phyloP scores from a whole-genome alignment of 352 stramenopile species.

The Phytophthora hibernalis region DNA sequence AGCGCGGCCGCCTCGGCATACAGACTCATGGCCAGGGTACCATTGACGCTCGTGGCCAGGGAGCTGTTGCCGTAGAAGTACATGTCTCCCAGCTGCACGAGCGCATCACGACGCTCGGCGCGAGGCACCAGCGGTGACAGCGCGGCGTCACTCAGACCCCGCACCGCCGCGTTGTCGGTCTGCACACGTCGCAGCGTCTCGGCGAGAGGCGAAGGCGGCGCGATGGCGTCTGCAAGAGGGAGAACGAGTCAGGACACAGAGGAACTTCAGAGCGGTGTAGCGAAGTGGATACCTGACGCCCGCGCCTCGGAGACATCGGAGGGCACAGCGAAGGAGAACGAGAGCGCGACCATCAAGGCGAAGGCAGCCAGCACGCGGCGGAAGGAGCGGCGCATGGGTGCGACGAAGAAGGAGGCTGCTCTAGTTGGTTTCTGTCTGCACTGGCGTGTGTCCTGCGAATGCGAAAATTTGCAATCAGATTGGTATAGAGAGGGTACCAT shows the following conservation, averaged over 20 bases:
- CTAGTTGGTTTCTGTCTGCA: constrained; percentile 33
- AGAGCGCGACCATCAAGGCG: constrained; percentile 16
- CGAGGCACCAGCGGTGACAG: constrained; percentile 38
- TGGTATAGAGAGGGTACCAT: neutral
- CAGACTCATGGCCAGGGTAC: constrained; percentile 72
- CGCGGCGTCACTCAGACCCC: constrained; percentile 55
- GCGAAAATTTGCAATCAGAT: constrained; percentile 20
- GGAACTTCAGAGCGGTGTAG: neutral
- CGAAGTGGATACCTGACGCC: constrained; percentile 22
- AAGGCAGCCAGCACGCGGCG: constrained; percentile 15
- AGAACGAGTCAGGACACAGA: neutral
- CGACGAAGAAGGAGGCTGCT: neutral
- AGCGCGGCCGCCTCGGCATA: constrained; percentile 66
- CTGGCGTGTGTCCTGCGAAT: neutral
- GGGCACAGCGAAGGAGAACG: constrained; percentile 1
- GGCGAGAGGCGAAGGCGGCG: constrained; percentile 33
- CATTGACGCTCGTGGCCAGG: constrained; percentile 65
- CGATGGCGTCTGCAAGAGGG: constrained; percentile 29
- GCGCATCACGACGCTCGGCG: constrained; percentile 51
- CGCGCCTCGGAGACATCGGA: constrained; percentile 37
- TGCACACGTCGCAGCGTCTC: constrained; percentile 33
- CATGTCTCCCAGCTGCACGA: constrained; percentile 76
- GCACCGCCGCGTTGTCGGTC: constrained; percentile 38
- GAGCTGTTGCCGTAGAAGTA: constrained; percentile 85
- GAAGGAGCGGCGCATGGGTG: constrained; percentile 30